phyloP scores from a whole-genome alignment of 441 rosid species.

The Arabidopsis lyrata region DNA sequence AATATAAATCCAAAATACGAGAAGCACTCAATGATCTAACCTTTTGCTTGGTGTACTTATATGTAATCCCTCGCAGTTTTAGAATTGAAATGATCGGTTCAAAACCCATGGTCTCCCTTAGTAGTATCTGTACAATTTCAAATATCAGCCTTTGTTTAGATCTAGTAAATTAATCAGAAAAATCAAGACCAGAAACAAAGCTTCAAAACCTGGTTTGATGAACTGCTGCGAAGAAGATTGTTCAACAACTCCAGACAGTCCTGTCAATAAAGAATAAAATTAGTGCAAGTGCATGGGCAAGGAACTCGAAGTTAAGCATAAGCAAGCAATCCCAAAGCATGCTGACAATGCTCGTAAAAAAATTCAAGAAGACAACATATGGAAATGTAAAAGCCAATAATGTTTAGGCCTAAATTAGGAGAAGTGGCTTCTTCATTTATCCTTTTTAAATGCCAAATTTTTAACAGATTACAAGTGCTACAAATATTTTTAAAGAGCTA shows the following conservation, averaged over 20 bases:
- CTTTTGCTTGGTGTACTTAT: slow-evolving; percentile 96
- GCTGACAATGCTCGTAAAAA: slow-evolving; percentile 9
- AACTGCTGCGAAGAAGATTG: slow-evolving; percentile 86
- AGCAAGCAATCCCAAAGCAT: slow-evolving; percentile 25
- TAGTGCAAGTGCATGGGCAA: slow-evolving; percentile 11
- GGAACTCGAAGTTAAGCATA: slow-evolving; percentile 14
- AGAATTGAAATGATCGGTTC: slow-evolving; percentile 78
- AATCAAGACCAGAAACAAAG: slow-evolving; percentile 27
- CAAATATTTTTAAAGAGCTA: background rate
- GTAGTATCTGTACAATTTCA: slow-evolving; percentile 62
- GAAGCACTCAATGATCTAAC: slow-evolving; percentile 66
- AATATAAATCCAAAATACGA: slow-evolving; percentile 1
- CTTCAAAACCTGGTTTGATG: slow-evolving; percentile 82
- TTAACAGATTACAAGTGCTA: slow-evolving; percentile 7
- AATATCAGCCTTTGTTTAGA: slow-evolving; percentile 43
- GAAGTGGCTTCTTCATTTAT: slow-evolving; percentile 14
- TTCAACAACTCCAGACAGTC: slow-evolving; percentile 93
- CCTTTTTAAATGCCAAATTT: background rate
- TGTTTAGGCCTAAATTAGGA: slow-evolving; percentile 5
- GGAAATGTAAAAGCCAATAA: slow-evolving; percentile 7
- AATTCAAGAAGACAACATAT: slow-evolving; percentile 10
- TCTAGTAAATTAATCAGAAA: background rate
- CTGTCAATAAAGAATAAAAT: slow-evolving; percentile 52
- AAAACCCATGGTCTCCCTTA: slow-evolving; percentile 94
- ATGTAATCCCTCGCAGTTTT: slow-evolving; percentile 78